Base-by-base conservation (phyloP, 805 yeast genomes). In the Candida boidinii region DNA sequence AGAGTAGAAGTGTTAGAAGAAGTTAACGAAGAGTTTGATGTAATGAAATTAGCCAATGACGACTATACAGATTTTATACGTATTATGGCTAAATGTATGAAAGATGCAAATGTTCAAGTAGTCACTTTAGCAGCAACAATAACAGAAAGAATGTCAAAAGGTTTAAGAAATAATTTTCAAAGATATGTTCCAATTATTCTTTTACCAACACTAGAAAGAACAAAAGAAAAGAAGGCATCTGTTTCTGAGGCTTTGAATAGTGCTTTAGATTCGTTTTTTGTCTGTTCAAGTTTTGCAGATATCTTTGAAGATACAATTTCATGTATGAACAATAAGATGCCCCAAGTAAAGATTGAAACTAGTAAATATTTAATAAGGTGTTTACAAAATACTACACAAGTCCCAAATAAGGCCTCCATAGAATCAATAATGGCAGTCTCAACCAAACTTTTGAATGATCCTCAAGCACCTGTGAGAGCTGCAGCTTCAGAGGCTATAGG, bases 41-140 rank as follows among this genome's bases (percentile, higher is more conserved):
- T 74, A 2, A 62, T 78, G 28, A 78, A 68, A 41, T 48, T 78
- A 30, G 56, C 62, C 7, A 65, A 62, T 22, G 83, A 64, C 33
- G 94, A 88, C 51, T 86, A 79, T 54, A 42, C 68, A 6, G 78
- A 68, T 2, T 54, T 88, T n/a, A 57, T 78, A n/a, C 60, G 77
- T 35, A 53, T 67, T 1, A 64, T 86, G 42, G 72, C 79, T n/a
- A 79, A 76, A 43, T 72, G 87, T 39, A 65, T 87, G 49, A 85
- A 77, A 48, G 98, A 92, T 58, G 94, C 88, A 5, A 92, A 92
- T 51, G 69, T 87, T 33, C 87, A 80, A 57, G 95, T 84, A 11
- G 95, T 83, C 0, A 78, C 82, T 12, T 48, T 79, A 20, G 85
- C 96, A 0, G 80, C 94, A 2, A 73, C 74, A 35, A 73, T 81